Conservation (phyloP, 257 asterid genomes). For the Scutellaria minor region DNA sequence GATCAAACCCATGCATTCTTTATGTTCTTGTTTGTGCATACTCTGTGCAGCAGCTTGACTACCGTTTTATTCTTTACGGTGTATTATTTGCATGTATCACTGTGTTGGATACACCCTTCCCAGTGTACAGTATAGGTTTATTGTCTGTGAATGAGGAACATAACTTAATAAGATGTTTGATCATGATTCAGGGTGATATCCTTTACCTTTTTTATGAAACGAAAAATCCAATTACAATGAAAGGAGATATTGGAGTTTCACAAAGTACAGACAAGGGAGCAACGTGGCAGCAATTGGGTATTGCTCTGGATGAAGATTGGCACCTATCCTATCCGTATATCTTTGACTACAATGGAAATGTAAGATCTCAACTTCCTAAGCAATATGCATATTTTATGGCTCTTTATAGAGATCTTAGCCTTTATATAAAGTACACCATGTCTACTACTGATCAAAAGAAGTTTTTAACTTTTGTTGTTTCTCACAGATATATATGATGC, state of each 20-base stretch:
- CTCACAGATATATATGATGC: conserved; percentile 87
- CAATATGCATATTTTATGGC: neutral
- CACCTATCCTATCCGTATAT: conserved; percentile 93
- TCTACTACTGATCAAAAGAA: too few species aligned
- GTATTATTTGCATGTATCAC: too few species aligned
- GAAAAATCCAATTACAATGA: conserved; percentile 81
- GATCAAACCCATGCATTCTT: too few species aligned
- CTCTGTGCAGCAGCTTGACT: too few species aligned
- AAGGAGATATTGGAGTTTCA: conserved; percentile 97
- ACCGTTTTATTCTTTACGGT: too few species aligned
- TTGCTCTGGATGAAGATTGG: conserved; percentile 92
- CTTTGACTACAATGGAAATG: conserved; percentile 80
- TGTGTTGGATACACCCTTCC: neutral
- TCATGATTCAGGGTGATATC: conserved; percentile 68
- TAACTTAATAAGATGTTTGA: conserved; percentile 29
- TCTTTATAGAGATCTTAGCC: neutral
- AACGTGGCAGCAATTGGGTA: conserved; percentile 89
- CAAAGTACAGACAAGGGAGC: conserved; percentile 80
- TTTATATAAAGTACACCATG: neutral
- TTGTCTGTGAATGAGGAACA: conserved; percentile 9
- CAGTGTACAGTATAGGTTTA: neutral
- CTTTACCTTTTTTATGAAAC: conserved; percentile 83
- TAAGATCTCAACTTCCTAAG: conserved; percentile 46
- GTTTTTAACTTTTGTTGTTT: neutral
- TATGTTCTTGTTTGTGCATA: too few species aligned